phyloP scores from a whole-genome alignment of 148 eudicot species.

The Chenopodium berlandieri region DNA sequence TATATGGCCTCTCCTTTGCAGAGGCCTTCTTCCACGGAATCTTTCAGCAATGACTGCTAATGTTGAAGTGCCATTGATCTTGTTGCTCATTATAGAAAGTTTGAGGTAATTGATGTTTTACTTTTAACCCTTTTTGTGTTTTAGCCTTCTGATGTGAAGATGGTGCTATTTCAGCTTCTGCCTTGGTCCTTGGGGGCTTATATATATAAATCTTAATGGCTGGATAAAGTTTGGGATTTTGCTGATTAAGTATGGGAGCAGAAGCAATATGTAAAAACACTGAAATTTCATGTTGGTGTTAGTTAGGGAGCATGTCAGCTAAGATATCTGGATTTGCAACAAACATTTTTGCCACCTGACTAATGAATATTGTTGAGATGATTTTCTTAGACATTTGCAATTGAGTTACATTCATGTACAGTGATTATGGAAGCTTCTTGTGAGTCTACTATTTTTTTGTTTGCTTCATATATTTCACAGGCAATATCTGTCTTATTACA shows the following conservation, averaged over 20 bases:
- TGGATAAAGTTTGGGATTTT: neutral
- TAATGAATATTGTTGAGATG: neutral
- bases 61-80: constrained; percentile 22
- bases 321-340: neutral
- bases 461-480: neutral
- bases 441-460: neutral
- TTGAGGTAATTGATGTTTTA: constrained; percentile 8
- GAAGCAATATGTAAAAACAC: neutral
- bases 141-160: neutral
- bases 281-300: constrained; percentile 15
- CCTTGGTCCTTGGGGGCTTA: neutral
- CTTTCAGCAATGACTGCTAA: constrained; percentile 20
- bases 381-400: neutral
- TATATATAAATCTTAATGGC: neutral
- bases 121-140: neutral
- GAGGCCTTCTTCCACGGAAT: constrained; percentile 28
- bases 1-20: constrained; percentile 57
- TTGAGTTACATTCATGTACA: constrained; percentile 15
- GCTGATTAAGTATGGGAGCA: neutral
- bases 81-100: constrained; percentile 27
- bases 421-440: constrained; percentile 12
- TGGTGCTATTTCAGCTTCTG: constrained; percentile 11
- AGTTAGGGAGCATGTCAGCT: constrained; percentile 23
- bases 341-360: neutral
- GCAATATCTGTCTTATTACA: constrained; percentile 3